phyloP scores from a whole-genome alignment of 2,329 filamentous ascomycete species.

The Diplodia mutila region DNA sequence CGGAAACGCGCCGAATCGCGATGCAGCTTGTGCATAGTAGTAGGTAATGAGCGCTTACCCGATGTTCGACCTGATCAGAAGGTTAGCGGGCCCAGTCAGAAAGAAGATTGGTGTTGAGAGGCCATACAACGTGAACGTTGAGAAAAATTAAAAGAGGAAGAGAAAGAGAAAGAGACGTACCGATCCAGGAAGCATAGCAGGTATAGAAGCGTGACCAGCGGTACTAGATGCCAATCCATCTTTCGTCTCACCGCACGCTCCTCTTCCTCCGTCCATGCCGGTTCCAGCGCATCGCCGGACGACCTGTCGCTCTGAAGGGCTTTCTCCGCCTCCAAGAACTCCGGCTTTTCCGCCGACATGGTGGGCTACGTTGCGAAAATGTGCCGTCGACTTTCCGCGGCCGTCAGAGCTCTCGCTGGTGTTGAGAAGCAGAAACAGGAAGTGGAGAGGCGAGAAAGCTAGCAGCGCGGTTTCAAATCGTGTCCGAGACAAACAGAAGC shows the following conservation, averaged over 20 bases:
- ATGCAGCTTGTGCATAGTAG: too few relatives aligned
- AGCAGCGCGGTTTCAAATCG: too few relatives aligned
- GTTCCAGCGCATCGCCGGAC: conserved; percentile 32
- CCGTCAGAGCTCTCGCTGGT: neutral
- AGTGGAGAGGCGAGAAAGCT: too few relatives aligned
- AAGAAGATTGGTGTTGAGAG: neutral
- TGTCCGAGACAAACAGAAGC: neutral
- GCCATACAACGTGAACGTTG: too few relatives aligned
- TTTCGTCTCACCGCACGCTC: conserved; percentile 56
- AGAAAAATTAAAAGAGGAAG: too few relatives aligned
- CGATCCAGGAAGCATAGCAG: conserved; percentile 56
- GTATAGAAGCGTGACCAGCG: conserved; percentile 58
- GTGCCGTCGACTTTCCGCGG: neutral
- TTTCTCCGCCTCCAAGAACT: conserved; percentile 2
- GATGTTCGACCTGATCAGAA: neutral
- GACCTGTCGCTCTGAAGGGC: conserved; percentile 6
- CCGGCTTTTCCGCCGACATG: neutral
- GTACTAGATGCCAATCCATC: conserved; percentile 58
- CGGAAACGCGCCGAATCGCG: neutral
- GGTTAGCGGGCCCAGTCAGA: neutral
- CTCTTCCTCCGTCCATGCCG: conserved; percentile 57
- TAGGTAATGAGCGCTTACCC: neutral
- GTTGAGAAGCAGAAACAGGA: neutral
- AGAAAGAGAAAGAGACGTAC: neutral
- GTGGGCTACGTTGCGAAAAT: neutral